Conservation (phyloP, 2,329 filamentous ascomycete species). For the Incumbomyces lentus region DNA sequence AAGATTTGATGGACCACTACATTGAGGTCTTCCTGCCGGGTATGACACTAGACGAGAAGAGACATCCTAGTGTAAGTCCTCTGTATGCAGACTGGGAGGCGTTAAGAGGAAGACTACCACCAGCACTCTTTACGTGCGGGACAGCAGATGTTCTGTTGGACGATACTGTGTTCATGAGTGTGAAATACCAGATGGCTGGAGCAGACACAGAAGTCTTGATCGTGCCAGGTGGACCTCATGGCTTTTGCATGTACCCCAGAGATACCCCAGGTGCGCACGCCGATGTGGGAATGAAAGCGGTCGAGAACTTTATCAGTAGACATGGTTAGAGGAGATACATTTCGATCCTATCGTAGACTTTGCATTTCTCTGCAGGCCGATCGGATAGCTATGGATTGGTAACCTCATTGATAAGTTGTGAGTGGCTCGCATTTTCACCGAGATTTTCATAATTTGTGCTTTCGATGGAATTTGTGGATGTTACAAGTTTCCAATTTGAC, state of each 20-base stretch:
- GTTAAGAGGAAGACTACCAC: slow-evolving; percentile 32
- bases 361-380: neutral
- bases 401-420: too few relatives aligned
- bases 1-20: slow-evolving; percentile 38
- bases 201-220: slow-evolving; percentile 43
- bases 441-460: too few relatives aligned
- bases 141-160: slow-evolving; percentile 45
- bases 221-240: slow-evolving; percentile 45
- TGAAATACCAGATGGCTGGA: slow-evolving; percentile 44
- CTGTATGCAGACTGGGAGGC: slow-evolving; percentile 39
- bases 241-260: slow-evolving; percentile 26
- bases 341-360: neutral
- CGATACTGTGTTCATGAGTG: slow-evolving; percentile 43
- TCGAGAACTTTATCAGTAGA: slow-evolving; percentile 13
- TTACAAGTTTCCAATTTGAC: too few relatives aligned
- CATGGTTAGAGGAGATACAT: neutral
- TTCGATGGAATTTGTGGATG: too few relatives aligned
- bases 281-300: slow-evolving; percentile 15
- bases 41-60: slow-evolving; percentile 31
- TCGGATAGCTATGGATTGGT: too few relatives aligned
- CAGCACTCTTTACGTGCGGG: slow-evolving; percentile 45
- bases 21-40: slow-evolving; percentile 37
- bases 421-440: too few relatives aligned
- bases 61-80: slow-evolving; percentile 39
- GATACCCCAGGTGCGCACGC: slow-evolving; percentile 13